Evolutionary conservation across 2,329 filamentous ascomycete genomes (phyloP), one percentile per base, ranked within the genome.

Genomic region (Arthrinium puccinioides): DNA sequence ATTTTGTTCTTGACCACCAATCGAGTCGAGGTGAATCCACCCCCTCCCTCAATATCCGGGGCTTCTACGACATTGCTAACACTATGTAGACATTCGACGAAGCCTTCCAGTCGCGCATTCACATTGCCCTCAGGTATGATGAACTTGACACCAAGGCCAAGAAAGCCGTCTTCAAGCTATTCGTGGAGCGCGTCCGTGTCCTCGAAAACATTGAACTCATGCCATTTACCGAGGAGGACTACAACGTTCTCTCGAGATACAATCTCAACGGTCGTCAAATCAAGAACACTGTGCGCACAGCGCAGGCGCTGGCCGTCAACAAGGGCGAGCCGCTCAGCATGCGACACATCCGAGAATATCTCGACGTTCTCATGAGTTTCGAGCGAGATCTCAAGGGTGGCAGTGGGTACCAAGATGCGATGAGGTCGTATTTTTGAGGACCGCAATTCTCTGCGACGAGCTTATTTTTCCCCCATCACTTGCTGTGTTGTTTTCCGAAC

Each of bases 1-100:
- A 94, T 94, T 37, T 60, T 94, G 5, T 94, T 95, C 65, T 62
- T 95, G 19, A 95, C 88, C 0, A 94, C 88, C 3, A 94, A 94
- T 56, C 78, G 87, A 2, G 86, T 94, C 1, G 76, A 84, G 64
- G 70, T 70, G 53, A 24, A 19, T n/a, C 8, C 16, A n/a, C n/a
- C n/a, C n/a, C n/a, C n/a, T n/a, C n/a, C n/a, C n/a, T n/a, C n/a
- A n/a, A n/a, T n/a, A n/a, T n/a, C n/a, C n/a, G n/a, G n/a, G n/a
- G n/a, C n/a, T n/a, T n/a, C n/a, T n/a, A n/a, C n/a, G n/a, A n/a
- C n/a, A n/a, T n/a, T n/a, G n/a, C n/a, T n/a, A n/a, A n/a, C n/a
- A n/a, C n/a, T n/a, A n/a, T 21, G 8, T 39, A 82, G 65, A 89
- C 85, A 0, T 94, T 95, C 51, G 88, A 95, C 50, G 86, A 92